Conservation (phyloP, 163 green algal genomes). For the Trebouxiophyceae sp. region DNA sequence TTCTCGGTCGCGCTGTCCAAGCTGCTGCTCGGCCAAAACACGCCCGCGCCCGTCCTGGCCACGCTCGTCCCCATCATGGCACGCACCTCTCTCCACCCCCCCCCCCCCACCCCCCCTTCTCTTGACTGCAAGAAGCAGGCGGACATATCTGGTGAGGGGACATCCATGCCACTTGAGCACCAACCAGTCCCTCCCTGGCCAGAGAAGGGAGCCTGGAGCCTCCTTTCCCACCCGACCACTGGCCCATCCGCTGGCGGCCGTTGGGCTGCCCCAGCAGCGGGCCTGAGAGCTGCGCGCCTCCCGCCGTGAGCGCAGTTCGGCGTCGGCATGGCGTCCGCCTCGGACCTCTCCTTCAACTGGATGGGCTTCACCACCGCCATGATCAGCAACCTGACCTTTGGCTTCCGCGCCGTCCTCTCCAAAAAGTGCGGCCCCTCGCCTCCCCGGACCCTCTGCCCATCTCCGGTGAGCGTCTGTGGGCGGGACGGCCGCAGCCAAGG, state of each 20-base stretch:
- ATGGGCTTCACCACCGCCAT: conserved; percentile 89
- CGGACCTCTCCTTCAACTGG: conserved; percentile 98
- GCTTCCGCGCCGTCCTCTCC: conserved; percentile 80
- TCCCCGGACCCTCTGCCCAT: neutral
- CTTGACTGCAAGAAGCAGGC: too few species aligned
- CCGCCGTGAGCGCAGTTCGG: conserved; percentile 53
- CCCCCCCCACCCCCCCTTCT: neutral
- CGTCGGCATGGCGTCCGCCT: conserved; percentile 85
- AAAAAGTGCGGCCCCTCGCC: conserved; percentile 62
- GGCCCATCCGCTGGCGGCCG: too few species aligned
- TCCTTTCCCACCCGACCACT: too few species aligned
- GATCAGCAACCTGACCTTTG: conserved; percentile 90
- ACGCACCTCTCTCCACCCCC: neutral
- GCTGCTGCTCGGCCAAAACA: conserved; percentile 77
- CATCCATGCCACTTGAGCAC: too few species aligned
- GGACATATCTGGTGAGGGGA: too few species aligned
- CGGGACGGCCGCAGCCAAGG: too few species aligned
- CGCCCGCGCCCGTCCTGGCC: conserved; percentile 72
- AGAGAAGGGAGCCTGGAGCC: too few species aligned
- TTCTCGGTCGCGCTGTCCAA: conserved; percentile 90
- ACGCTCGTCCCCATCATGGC: conserved; percentile 94
- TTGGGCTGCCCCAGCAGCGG: neutral
- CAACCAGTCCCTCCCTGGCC: too few species aligned
- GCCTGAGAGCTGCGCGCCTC: neutral
- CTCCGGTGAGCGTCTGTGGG: neutral